These are phyloP conservation scores for Ceratobasidium sp. DNA, from an alignment of 1,284 basidiomycete genomes.

Conservation along the genomic window DNA sequence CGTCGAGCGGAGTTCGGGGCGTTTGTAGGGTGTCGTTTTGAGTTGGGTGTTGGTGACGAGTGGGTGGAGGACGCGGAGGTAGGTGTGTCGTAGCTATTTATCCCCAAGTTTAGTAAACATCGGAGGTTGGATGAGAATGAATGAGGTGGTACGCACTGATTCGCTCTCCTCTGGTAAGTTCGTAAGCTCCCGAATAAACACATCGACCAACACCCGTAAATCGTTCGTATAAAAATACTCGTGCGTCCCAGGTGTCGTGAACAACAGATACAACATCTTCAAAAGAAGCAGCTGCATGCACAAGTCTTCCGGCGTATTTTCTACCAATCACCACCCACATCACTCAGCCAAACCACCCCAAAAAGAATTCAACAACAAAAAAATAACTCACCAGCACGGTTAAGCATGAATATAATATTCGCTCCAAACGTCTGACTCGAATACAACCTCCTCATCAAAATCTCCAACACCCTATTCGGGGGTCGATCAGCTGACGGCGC, in stretches of 20 bases:
- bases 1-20: conserved; percentile 86
- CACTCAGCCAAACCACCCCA: too few species aligned
- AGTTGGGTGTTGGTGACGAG: conserved; percentile 96
- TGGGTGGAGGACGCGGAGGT: conserved; percentile 95
- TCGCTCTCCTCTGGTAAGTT: conserved; percentile 95
- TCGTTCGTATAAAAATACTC: conserved; percentile 99
- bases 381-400: conserved; percentile 85
- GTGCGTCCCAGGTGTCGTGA: conserved; percentile 92
- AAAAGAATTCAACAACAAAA: too few species aligned
- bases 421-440: conserved; percentile 96
- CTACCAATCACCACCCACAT: conserved; percentile 58
- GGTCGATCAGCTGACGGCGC: conserved; percentile 16
- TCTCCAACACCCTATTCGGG: conserved; percentile 83
- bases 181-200: conserved; percentile 92
- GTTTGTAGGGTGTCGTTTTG: conserved; percentile 88
- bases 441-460: conserved; percentile 86
- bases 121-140: too few species aligned
- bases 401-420: conserved; percentile 99
- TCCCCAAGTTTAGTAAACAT: too few species aligned
- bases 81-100: conserved; percentile 88
- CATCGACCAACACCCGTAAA: conserved; percentile 94
- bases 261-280: conserved; percentile 95
- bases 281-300: conserved; percentile 96
- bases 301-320: conserved; percentile 87
- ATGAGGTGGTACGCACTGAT: conserved; percentile 71